Conservation (phyloP, 495 filamentous ascomycete genomes). For the Penicillium crystallinum region DNA sequence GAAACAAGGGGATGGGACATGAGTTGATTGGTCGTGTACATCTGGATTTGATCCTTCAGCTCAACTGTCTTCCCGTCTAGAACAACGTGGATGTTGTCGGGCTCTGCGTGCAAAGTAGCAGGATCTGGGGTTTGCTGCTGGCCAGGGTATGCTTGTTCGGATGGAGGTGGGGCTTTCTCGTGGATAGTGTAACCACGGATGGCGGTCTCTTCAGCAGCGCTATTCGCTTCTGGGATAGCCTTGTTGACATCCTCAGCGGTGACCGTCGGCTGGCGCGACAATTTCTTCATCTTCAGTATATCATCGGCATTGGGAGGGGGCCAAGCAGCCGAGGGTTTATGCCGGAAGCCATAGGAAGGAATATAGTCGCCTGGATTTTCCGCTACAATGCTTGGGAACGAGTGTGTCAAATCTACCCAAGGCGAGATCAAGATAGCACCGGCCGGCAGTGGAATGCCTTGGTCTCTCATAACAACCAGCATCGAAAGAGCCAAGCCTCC, state of each 20-base stretch:
- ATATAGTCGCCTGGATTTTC: slow-evolving; percentile 80
- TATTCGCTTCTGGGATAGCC: slow-evolving; percentile 11
- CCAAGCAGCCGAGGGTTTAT: slow-evolving; percentile 79
- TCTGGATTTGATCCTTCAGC: slow-evolving; percentile 89
- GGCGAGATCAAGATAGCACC: slow-evolving; percentile 87
- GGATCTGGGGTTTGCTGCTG: slow-evolving; percentile 24
- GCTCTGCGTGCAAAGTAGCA: slow-evolving; percentile 27
- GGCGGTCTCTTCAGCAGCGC: slow-evolving; percentile 29
- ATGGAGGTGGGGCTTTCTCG: slow-evolving; percentile 14
- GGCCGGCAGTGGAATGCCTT: slow-evolving; percentile 74
- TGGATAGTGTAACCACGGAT: slow-evolving; percentile 39
- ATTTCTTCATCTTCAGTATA: slow-evolving; percentile 39
- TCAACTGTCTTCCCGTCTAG: slow-evolving; percentile 65
- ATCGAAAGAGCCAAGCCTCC: slow-evolving; percentile 79
- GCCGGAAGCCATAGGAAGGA: slow-evolving; percentile 76
- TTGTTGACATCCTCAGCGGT: slow-evolving; percentile 19
- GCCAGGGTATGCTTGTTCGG: slow-evolving; percentile 31
- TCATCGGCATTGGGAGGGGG: slow-evolving; percentile 84
- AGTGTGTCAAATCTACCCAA: slow-evolving; percentile 92
- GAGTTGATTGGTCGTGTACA: slow-evolving; percentile 87
- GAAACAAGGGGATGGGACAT: slow-evolving; percentile 85
- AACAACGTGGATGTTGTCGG: slow-evolving; percentile 50
- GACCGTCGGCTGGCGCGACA: slow-evolving; percentile 31
- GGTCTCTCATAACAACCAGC: slow-evolving; percentile 76
- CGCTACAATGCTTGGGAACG: slow-evolving; percentile 78